phyloP scores from a whole-genome alignment of 2,329 filamentous ascomycete genomes.

The Verticillium alfalfae region DNA sequence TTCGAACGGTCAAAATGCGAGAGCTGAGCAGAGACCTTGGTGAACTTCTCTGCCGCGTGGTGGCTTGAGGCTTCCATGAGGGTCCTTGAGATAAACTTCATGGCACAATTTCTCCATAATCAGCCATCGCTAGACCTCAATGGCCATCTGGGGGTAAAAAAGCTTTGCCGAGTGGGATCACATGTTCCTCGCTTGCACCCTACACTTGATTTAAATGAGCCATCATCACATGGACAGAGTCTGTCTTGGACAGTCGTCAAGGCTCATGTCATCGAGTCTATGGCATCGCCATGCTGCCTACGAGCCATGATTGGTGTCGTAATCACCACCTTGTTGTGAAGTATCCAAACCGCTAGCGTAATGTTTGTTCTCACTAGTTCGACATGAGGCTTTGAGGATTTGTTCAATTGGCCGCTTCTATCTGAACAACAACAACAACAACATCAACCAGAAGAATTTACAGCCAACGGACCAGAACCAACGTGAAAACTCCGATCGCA shows the following conservation, averaged over 20 bases:
- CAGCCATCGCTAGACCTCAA: background rate
- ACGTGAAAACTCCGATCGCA: too few species aligned
- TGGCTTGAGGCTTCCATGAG: background rate
- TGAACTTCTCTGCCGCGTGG: background rate
- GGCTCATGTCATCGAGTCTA: background rate
- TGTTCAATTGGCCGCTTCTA: too few species aligned
- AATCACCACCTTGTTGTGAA: background rate
- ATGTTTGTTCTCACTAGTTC: too few species aligned
- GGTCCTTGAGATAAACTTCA: background rate
- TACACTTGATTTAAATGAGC: background rate
- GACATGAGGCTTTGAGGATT: too few species aligned
- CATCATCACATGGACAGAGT: background rate
- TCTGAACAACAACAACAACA: too few species aligned
- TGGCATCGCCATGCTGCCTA: background rate
- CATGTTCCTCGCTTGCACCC: too few species aligned
- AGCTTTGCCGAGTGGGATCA: too few species aligned
- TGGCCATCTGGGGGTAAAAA: too few species aligned
- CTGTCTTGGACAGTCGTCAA: background rate
- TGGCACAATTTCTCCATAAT: background rate
- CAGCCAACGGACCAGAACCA: too few species aligned
- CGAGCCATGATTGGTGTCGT: background rate
- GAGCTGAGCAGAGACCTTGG: background rate
- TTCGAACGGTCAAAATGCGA: too few species aligned
- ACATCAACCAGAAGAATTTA: too few species aligned
- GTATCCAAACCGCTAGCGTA: background rate